Evolutionary conservation across 2,329 filamentous ascomycete species (phyloP).

Genomic region (Albifimbria verrucaria): DNA sequence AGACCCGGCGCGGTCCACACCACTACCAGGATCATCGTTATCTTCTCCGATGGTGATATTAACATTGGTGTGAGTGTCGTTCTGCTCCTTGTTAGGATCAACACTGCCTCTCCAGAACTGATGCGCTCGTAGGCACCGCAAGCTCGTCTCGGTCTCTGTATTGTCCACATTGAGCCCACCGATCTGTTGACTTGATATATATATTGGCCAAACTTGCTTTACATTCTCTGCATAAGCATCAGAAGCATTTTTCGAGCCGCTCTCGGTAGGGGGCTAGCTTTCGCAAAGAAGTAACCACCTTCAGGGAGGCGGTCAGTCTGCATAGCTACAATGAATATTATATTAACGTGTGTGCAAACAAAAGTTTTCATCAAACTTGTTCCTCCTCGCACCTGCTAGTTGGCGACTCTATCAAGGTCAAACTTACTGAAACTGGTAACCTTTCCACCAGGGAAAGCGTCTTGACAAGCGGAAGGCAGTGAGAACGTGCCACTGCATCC

Average conservation of each 20-base stretch:
- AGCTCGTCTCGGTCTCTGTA: background rate
- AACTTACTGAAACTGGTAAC: background rate
- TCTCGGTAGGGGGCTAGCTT: background rate
- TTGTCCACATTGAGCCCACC: background rate
- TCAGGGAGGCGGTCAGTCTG: background rate
- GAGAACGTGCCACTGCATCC: background rate
- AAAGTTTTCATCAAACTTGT: background rate
- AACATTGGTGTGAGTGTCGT: background rate
- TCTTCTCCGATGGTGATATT: background rate
- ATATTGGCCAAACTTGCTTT: background rate
- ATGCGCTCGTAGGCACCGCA: background rate
- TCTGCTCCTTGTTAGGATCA: background rate
- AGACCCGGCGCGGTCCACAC: background rate
- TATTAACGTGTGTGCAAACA: background rate
- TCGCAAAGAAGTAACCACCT: background rate
- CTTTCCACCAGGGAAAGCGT: background rate
- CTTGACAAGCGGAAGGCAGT: background rate
- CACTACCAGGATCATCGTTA: background rate
- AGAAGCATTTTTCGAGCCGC: background rate
- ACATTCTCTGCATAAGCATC: background rate
- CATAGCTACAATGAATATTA: background rate
- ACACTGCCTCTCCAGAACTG: background rate
- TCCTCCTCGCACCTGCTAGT: too few species aligned
- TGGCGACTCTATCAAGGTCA: background rate
- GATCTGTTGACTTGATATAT: background rate